Percentiles rank a stretch among this genome's conserved stretches.
Evolutionary conservation across 371 early-diverging fungal species (phyloP).

Genomic region (Entomophthora muscae): DNA sequence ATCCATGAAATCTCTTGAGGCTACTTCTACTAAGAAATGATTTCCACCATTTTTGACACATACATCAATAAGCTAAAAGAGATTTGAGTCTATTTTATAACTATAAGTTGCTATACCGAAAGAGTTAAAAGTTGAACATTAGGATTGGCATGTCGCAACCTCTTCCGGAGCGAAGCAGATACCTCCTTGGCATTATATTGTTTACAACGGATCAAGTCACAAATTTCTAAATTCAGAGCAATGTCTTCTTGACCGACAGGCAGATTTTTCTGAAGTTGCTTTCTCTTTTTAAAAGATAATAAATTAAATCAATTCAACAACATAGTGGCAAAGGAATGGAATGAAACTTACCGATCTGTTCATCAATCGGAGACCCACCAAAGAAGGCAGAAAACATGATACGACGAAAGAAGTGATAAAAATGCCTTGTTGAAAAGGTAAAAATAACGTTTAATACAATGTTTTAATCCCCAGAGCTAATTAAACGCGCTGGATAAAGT

Average conservation of each 20-base stretch:
- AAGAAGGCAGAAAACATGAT: conserved; percentile 13
- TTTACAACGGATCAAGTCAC: conserved; percentile 80
- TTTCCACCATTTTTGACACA: conserved; percentile 88
- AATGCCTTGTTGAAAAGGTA: no score
- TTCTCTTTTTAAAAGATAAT: no score
- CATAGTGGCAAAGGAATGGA: no score
- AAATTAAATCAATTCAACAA: no score
- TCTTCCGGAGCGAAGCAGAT: conserved; percentile 43
- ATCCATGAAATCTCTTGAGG: conserved; percentile 79
- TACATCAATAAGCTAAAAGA: conserved; percentile 64
- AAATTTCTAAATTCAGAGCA: conserved; percentile 61
- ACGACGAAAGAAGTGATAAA: no score
- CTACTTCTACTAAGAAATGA: conserved; percentile 67
- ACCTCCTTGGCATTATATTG: conserved; percentile 60
- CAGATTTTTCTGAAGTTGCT: conserved; percentile 78
- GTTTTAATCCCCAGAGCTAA: no score
- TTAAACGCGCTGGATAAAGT: no score
- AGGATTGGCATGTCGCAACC: conserved; percentile 72
- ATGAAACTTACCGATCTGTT: conserved; percentile 29
- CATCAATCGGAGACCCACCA: conserved; percentile 24
- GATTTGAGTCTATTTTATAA: not conserved
- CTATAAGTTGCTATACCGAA: conserved; percentile 28
- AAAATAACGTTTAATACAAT: no score
- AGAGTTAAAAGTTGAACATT: conserved; percentile 80
- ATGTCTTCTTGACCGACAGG: conserved; percentile 74